Base-by-base conservation (phyloP, 2,329 filamentous ascomycete genomes). In the Fusarium succisae region DNA sequence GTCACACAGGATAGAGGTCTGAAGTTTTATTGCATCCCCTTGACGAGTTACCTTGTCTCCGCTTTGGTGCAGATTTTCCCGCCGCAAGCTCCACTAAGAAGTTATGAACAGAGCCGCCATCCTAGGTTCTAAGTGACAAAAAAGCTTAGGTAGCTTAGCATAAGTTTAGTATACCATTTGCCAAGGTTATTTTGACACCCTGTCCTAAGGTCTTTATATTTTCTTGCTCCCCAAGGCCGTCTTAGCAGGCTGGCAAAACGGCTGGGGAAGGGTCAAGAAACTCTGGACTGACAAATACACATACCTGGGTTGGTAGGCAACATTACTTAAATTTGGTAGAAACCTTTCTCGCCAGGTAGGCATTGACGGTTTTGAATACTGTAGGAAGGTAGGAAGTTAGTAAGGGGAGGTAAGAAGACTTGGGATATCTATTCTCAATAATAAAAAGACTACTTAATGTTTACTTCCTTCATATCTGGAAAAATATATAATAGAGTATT, bases 51-150 rank as follows among this genome's bases (percentile, higher is more conserved):
- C 18, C n/a, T 37, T 26, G 73, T 69, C 45, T 71, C 75, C 77
- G 70, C 76, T 74, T 55, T 58, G 47, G 59, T 71, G 67, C 75
- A 76, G 74, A 70, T 76, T 77, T 75, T 77, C 62, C 64, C 51
- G 62, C 55, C 48, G 47, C 64, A 69, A 69, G 70, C 70, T 67
- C 65, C 60, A 70, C 69, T 55, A 13, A 28, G 51, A 54, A 55
- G 41, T 37, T 39, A 18, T 54, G 39, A 58, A 62, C 24, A 70
- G 60, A 59, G 38, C 41, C 41, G 54, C 32, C 32, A 35, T 48
- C 26, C 26, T 30, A 30, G 20, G 45, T 28, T 11, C 14, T 30
- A 22, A 8, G 30, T n/a, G 45, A 48, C 26, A 48, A 48, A 30
- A 28, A 30, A 14, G 28, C 20, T n/a, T n/a, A 8, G 26, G 28